Evolutionary conservation across 1,139 yeast genomes (phyloP).

Genomic region (Pichiaceae sp.): DNA sequence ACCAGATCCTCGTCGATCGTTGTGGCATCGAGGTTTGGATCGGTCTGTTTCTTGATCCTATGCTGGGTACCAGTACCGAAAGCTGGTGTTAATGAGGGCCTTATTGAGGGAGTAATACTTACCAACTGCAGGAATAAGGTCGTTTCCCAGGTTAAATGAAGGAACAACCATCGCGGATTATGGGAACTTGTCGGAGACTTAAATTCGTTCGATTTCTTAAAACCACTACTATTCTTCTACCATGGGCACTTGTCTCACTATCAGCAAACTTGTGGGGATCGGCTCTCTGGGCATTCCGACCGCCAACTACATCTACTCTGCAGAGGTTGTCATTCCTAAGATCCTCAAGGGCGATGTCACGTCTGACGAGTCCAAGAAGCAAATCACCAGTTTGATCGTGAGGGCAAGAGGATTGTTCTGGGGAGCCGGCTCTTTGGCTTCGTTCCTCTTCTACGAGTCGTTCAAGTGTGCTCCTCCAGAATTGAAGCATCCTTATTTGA

Average conservation of each 20-base stretch:
- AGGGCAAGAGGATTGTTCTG: conserved; percentile 27
- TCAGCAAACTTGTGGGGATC: conserved; percentile 43
- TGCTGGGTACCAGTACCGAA: conserved; percentile 58
- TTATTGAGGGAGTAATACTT: no score
- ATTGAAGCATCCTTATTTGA: conserved; percentile 48
- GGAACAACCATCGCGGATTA: conserved; percentile 8
- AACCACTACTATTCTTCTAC: background rate
- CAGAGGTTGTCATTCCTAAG: conserved; percentile 30
- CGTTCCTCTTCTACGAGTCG: conserved; percentile 34
- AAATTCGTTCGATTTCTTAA: no score
- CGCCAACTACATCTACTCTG: conserved; percentile 32
- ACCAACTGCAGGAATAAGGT: conserved; percentile 29
- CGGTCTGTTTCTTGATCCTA: conserved; percentile 36
- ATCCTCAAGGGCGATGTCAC: conserved; percentile 5
- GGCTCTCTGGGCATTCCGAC: conserved; percentile 45
- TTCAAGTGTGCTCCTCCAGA: conserved; percentile 32
- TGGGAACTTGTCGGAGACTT: no score
- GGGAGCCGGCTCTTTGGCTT: conserved; percentile 30
- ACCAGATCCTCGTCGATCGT: conserved; percentile 29
- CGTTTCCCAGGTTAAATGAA: conserved; percentile 30
- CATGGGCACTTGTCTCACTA: conserved; percentile 35
- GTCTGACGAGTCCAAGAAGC: conserved; percentile 5
- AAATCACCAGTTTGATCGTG: conserved; percentile 20
- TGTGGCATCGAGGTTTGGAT: conserved; percentile 19
- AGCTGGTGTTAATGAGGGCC: no score